Conservation (phyloP, 805 yeast genomes). For the Saccharomycopsis fermentans region DNA sequence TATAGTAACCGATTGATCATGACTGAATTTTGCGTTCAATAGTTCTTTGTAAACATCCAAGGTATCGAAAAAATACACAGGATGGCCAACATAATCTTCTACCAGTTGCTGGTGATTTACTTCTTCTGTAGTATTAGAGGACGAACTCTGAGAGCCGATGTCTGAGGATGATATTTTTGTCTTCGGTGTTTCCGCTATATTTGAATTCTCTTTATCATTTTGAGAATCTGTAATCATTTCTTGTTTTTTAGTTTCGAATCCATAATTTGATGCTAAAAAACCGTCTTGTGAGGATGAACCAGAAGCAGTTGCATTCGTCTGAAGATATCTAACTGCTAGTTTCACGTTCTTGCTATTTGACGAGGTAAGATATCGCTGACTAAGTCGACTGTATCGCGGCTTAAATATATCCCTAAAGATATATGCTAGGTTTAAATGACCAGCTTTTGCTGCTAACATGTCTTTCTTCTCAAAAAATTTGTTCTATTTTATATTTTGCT, state of each 20-base stretch:
- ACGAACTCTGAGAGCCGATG: background rate
- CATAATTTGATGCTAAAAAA: background rate
- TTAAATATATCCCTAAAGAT: background rate
- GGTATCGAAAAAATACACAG: slow-evolving; percentile 38
- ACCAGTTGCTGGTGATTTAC: background rate
- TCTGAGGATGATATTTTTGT: background rate
- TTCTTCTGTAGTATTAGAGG: background rate
- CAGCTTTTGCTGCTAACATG: background rate
- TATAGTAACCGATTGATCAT: slow-evolving; percentile 49
- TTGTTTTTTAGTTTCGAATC: background rate
- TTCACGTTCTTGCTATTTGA: background rate
- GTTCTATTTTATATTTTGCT: background rate
- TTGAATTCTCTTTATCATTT: background rate
- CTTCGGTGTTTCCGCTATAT: background rate
- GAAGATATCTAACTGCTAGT: background rate
- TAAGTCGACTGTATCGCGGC: background rate
- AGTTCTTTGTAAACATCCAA: slow-evolving; percentile 48
- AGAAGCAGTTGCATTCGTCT: background rate
- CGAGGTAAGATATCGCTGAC: background rate
- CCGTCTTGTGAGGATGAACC: background rate
- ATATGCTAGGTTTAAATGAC: background rate
- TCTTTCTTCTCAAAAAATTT: background rate
- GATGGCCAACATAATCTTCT: background rate
- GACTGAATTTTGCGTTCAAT: slow-evolving; percentile 45
- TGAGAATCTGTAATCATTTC: too few relatives aligned